Evolutionary conservation across 1,139 yeast species (phyloP).

Genomic region (Lodderomyces metapsilosis): DNA sequence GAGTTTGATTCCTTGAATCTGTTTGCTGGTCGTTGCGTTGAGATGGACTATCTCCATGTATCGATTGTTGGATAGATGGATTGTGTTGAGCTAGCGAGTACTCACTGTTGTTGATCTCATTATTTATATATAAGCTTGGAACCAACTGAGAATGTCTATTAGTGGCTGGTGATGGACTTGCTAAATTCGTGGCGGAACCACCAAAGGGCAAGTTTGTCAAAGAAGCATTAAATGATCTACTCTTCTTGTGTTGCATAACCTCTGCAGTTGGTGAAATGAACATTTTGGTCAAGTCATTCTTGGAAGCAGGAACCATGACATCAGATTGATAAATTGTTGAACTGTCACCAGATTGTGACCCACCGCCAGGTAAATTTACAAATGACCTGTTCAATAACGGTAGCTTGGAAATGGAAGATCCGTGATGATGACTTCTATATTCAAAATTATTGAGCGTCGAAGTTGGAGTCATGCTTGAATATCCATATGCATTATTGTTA

Average conservation of each 20-base stretch:
- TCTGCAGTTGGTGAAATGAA: conserved; percentile 82
- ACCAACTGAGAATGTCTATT: conserved; percentile 33
- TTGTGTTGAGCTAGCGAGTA: conserved; percentile 23
- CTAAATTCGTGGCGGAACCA: conserved; percentile 28
- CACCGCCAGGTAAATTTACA: conserved; percentile 14
- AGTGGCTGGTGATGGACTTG: conserved; percentile 23
- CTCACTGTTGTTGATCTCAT: conserved; percentile 36
- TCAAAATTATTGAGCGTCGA: conserved; percentile 21
- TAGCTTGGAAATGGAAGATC: conserved; percentile 30
- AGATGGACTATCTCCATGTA: conserved; percentile 5
- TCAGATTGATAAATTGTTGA: conserved; percentile 41
- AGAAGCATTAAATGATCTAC: conserved; percentile 25
- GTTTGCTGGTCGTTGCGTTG: conserved; percentile 15
- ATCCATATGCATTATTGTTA: conserved; percentile 37
- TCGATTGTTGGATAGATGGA: conserved; percentile 6
- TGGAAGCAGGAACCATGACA: conserved; percentile 33
- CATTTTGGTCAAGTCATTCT: conserved; percentile 49
- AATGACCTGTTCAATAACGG: conserved; percentile 31
- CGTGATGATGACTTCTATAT: conserved; percentile 22
- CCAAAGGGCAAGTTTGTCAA: conserved; percentile 23
- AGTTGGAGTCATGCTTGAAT: conserved; percentile 18
- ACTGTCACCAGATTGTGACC: conserved; percentile 35
- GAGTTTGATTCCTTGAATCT: conserved; percentile 11
- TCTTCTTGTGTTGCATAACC: conserved; percentile 52
- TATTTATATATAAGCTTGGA: conserved; percentile 38